phyloP scores from a whole-genome alignment of 202 grass and related monocot species.

The Bolboschoenoplectus hybrid region DNA sequence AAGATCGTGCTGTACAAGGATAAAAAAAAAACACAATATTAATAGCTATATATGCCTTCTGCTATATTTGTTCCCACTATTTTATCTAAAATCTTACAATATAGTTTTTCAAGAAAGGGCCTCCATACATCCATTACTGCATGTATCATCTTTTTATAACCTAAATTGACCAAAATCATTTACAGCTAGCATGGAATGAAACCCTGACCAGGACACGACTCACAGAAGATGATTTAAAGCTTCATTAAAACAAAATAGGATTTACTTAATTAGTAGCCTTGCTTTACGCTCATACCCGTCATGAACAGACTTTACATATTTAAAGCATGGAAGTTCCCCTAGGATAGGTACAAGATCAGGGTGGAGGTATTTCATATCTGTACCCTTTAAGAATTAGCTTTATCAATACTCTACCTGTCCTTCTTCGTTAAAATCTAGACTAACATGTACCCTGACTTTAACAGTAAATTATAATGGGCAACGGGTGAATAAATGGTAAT shows the following conservation, averaged over 20 bases:
- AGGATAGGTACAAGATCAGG: too few species aligned
- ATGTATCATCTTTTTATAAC: neutral
- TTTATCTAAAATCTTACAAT: slow-evolving; percentile 11
- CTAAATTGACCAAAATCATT: neutral
- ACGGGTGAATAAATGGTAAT: too few species aligned
- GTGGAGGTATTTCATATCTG: too few species aligned
- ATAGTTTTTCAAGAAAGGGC: neutral
- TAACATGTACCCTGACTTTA: too few species aligned
- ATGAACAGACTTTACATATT: neutral
- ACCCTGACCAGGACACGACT: neutral
- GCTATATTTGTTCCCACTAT: neutral
- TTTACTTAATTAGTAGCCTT: neutral
- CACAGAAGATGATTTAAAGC: neutral
- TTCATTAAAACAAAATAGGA: neutral
- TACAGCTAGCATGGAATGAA: neutral
- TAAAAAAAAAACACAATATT: slow-evolving; percentile 9
- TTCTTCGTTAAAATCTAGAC: too few species aligned
- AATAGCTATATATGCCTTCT: neutral
- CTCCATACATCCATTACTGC: neutral
- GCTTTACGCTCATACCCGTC: neutral
- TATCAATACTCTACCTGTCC: too few species aligned
- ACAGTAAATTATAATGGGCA: too few species aligned
- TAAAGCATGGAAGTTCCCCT: neutral
- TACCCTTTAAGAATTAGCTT: too few species aligned
- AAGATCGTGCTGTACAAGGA: slow-evolving; percentile 70